Evolutionary conservation across 441 rosid genomes (phyloP), one percentile per base, ranked within the genome.

Genomic region (Jatropha multifida): DNA sequence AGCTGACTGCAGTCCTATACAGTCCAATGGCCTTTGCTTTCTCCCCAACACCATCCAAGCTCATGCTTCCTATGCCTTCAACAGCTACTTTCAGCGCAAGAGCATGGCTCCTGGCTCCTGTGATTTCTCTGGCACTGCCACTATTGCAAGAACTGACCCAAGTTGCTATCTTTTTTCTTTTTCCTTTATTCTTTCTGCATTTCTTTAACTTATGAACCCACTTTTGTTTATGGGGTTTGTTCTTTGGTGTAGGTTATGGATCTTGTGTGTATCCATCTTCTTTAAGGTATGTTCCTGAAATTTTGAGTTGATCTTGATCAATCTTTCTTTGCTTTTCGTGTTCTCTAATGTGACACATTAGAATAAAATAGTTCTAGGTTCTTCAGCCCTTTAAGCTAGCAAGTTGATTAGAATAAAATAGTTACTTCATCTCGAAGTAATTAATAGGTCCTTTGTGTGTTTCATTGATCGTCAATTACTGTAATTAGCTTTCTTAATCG

Each of bases 221-320:
- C 41, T 52, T 37, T 48, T 63, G 18, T 48, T 44, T 27, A 3
- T 27, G 63, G 26, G 2, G 10, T 23, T 60, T 4, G 2, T 41
- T 41, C 23, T 64, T 41, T 40, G 64, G 0, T 66, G 68, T 68
- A 94, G 99, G 99, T 79, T 93, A 91, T 80, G 99, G 97, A 82
- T 91, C 99, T 71, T 94, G 99, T 66, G 88, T 90, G 72, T 94
- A 93, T 74, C 98, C 98, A 64, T 83, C 90, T 72, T 93, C 97
- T 77, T 52, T 73, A 46, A 86, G 99, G 99, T 94, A 85, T 48
- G 77, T 26, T 42, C 9, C 46, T 72, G 74, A 41, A 18, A 54
- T 26, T 11, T 64, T 60, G 58, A 17, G 1, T 49, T 42, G 6
- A 15, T 64, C 17, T 9, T 61, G 32, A 20, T 7, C 55, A 10